A percentile compares a stretch with the other conserved stretches of the same genome.
These are phyloP conservation scores for Ceratobasidium sp. DNA, from an alignment of 1,284 basidiomycete genomes.

Conservation along the genomic window DNA sequence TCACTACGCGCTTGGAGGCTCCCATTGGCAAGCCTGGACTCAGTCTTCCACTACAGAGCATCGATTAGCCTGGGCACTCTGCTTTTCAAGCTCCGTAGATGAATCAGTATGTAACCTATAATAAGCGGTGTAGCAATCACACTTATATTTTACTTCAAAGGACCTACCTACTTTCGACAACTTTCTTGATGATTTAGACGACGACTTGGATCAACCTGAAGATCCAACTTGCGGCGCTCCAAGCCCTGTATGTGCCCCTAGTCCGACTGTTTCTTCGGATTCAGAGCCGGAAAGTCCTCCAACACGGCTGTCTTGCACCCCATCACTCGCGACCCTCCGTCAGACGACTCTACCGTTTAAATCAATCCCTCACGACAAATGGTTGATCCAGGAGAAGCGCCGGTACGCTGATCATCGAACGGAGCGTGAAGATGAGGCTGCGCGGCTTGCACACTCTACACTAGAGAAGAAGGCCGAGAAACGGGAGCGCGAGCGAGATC, in stretches of 20 bases:
- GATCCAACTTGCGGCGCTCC: not conserved
- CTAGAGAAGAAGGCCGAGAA: not conserved
- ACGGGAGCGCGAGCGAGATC: slow-evolving; percentile 2
- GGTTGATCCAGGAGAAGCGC: slow-evolving; percentile 9
- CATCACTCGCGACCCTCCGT: not conserved
- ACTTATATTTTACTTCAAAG: not conserved
- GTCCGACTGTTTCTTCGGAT: not conserved
- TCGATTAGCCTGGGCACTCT: not conserved
- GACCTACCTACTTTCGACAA: not conserved
- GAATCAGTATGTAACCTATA: not conserved
- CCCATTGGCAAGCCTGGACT: not conserved
- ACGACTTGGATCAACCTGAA: not conserved
- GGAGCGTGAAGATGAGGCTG: not conserved
- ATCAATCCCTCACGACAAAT: slow-evolving; percentile 4
- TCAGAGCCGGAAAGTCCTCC: not conserved
- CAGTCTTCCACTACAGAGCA: not conserved
- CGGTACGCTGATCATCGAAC: not conserved
- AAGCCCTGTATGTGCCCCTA: not conserved
- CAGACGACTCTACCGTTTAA: slow-evolving; percentile 20
- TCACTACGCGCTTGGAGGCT: not conserved
- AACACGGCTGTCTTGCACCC: not conserved
- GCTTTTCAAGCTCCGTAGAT: not conserved
- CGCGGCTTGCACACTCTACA: not conserved
- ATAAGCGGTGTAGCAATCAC: not conserved
- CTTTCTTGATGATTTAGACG: slow-evolving; percentile 18